Evolutionary conservation across 108 stramenopile genomes (phyloP).

Genomic region (Discostella stelligeroides): DNA sequence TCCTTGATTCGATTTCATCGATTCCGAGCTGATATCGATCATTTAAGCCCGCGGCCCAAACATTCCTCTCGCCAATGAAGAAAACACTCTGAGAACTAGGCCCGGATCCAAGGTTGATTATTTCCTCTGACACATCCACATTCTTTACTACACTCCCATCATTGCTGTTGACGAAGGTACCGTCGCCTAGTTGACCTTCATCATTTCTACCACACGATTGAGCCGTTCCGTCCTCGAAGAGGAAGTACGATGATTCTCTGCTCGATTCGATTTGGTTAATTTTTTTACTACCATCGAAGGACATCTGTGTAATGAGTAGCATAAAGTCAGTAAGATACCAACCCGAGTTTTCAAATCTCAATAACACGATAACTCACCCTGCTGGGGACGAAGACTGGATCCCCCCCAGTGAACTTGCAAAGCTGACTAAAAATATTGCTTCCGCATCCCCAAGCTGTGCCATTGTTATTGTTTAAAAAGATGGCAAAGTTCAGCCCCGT

Average conservation of each 20-base stretch:
- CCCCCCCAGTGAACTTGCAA: constrained; percentile 27
- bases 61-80: constrained; percentile 31
- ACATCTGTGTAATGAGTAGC: constrained; percentile 1
- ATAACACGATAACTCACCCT: constrained; percentile 4
- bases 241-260: constrained; percentile 31
- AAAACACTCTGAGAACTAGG: constrained; percentile 41
- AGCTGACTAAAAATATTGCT: constrained; percentile 40
- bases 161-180: constrained; percentile 30
- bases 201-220: constrained; percentile 64
- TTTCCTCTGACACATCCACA: no score
- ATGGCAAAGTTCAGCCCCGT: constrained; percentile 33
- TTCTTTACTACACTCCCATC: no score
- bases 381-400: not conserved
- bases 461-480: constrained; percentile 11
- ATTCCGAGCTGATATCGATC: constrained; percentile 46
- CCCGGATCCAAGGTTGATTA: constrained; percentile 35
- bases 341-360: not conserved
- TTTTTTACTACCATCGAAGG: constrained; percentile 11
- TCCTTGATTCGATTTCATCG: constrained; percentile 23
- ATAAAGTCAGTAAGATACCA: not conserved
- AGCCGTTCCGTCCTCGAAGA: constrained; percentile 51
- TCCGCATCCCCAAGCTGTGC: constrained; percentile 30
- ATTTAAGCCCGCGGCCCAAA: constrained; percentile 38
- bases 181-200: constrained; percentile 44
- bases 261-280: constrained; percentile 39